Evolutionary conservation across 345 rosid species (phyloP).

Genomic region (Rhizophora apiculata): DNA sequence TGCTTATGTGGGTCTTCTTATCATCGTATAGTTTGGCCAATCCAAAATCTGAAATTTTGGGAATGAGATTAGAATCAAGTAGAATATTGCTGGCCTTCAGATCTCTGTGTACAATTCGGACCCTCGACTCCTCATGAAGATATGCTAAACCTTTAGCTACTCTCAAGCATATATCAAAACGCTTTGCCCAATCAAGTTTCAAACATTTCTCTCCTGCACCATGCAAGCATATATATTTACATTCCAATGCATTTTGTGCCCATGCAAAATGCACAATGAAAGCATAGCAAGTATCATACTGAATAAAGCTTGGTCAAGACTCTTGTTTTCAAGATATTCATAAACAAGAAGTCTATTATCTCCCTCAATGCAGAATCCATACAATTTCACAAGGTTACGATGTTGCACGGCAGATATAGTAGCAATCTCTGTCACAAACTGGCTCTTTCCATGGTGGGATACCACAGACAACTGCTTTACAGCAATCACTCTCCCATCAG

Average conservation of each 20-base stretch:
- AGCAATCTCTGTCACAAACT: conserved; percentile 69
- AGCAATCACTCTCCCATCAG: conserved; percentile 63
- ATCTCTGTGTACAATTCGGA: conserved; percentile 53
- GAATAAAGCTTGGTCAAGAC: conserved; percentile 65
- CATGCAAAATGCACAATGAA: background rate
- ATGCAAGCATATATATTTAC: conserved; percentile 8
- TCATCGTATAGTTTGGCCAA: conserved; percentile 59
- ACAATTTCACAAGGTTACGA: conserved; percentile 66
- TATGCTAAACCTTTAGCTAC: conserved; percentile 57
- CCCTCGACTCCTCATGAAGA: conserved; percentile 65
- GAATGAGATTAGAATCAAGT: conserved; percentile 46
- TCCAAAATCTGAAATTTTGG: conserved; percentile 59
- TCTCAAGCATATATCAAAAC: conserved; percentile 49
- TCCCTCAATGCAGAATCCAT: conserved; percentile 70
- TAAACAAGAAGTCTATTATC: conserved; percentile 59
- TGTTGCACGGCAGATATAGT: conserved; percentile 62
- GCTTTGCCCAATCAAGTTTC: conserved; percentile 41
- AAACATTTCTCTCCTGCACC: conserved; percentile 36
- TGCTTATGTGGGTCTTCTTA: conserved; percentile 49
- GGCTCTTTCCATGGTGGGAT: conserved; percentile 68
- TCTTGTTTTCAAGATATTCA: conserved; percentile 66
- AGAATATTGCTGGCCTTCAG: conserved; percentile 50
- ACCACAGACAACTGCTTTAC: conserved; percentile 63
- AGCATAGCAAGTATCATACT: conserved; percentile 27
- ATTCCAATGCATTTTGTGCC: background rate